Base-by-base conservation (phyloP, 2,329 filamentous ascomycete genomes). In the Apiospora arundinis region DNA sequence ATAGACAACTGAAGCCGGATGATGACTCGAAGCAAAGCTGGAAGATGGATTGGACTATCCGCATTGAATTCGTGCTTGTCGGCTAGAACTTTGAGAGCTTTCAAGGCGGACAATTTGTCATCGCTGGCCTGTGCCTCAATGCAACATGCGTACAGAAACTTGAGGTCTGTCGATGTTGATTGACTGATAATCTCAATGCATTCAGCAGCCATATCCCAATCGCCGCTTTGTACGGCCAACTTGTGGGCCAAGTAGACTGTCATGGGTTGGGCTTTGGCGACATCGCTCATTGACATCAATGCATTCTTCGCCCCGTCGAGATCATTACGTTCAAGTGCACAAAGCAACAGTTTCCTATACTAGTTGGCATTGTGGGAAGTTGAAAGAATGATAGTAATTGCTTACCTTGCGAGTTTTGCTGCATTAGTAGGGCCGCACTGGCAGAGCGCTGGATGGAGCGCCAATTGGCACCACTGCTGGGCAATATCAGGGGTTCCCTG, bases 241-340 rank as follows among this genome's bases (percentile, higher is more conserved):
- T 93, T 94, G 81, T 94, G 97, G 82, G 93, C 89, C 37, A 97
- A 80, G 77, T 94, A 96, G 46, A 88, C 85, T 2, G 92, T 94
- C 76, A 92, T 85, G 0, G 90, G 86, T 12, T 93, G 90, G 66
- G 89, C 84, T 73, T 86, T 88, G 23, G 86, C 86, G 0, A 81
- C 75, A 21, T 89, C 83, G 0, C 91, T 82, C 87, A 96, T 92
- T 1, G 84, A 80, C 25, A 84, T 81, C 74, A 92, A 91, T 0
- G 87, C 80, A 42, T 88, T 83, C 49, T 84, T 83, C 14, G 91
- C 92, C 49, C 81, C 82, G 4, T 85, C 82, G 21, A 87, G 77
- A 70, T 92, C 87, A 44, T 89, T 86, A 42, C 83, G 85, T 44
- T 88, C 85, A 12, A 96, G 81, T 2, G 90, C 89, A 77, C 92